Percentiles rank a stretch among this genome's conserved stretches.
These are phyloP conservation scores for Oenanthe javanica DNA, from an alignment of 140 eudicot species.

Conservation along the genomic window DNA sequence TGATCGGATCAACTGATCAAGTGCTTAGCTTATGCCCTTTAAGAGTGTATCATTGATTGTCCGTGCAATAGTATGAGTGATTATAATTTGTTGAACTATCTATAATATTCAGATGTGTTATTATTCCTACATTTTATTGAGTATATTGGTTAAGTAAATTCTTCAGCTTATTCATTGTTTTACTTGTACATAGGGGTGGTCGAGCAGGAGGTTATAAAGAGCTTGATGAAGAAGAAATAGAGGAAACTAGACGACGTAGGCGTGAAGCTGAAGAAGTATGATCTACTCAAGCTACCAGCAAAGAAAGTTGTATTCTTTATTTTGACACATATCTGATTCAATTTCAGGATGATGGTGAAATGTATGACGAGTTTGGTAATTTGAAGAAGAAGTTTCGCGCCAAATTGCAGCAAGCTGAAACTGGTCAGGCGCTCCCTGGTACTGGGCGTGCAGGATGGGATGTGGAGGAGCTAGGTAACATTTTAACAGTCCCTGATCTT, in stretches of 20 bases:
- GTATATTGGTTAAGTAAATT: background rate
- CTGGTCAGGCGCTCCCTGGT: constrained; percentile 64
- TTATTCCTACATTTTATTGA: too few relatives aligned
- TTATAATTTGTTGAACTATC: background rate
- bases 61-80: background rate
- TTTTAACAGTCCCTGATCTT: background rate
- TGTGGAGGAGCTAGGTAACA: constrained; percentile 78
- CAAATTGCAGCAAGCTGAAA: constrained; percentile 74
- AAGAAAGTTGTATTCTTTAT: background rate
- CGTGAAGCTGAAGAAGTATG: constrained; percentile 85
- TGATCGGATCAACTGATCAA: background rate
- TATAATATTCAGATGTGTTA: background rate
- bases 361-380: constrained; percentile 98
- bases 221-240: constrained; percentile 93
- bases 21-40: background rate
- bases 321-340: background rate
- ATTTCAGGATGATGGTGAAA: constrained; percentile 96
- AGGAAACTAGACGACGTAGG: constrained; percentile 84
- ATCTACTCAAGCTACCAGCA: background rate
- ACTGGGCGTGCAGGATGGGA: constrained; percentile 99
- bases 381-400: constrained; percentile 93
- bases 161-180: background rate
- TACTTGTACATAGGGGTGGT: constrained; percentile 57
- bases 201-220: constrained; percentile 99
- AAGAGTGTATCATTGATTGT: background rate